phyloP scores from a whole-genome alignment of 352 stramenopile species.

The Pythium myriotylum region DNA sequence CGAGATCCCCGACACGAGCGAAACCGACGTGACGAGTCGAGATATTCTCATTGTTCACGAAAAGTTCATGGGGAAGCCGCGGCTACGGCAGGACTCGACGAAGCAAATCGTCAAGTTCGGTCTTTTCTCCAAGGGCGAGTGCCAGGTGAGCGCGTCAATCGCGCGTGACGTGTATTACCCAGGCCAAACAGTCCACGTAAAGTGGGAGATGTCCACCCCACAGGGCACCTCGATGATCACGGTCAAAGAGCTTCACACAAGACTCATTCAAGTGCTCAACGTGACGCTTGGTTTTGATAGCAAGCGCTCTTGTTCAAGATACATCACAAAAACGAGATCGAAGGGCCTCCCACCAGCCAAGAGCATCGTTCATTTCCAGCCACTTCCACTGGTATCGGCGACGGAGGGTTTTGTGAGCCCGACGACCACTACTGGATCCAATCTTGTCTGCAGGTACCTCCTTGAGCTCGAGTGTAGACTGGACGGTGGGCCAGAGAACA shows the following conservation, averaged over 20 bases:
- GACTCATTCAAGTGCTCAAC: constrained; percentile 52
- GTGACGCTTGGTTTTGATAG: constrained; percentile 36
- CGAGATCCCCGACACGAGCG: constrained; percentile 22
- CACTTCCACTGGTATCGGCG: constrained; percentile 38
- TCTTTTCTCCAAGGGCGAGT: constrained; percentile 58
- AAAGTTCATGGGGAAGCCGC: constrained; percentile 25
- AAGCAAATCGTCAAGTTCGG: constrained; percentile 47
- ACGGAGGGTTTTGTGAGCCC: constrained; percentile 39
- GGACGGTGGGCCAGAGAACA: constrained; percentile 11
- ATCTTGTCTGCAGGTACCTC: constrained; percentile 24
- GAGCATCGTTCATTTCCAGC: constrained; percentile 47
- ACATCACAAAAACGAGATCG: constrained; percentile 45
- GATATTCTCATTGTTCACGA: constrained; percentile 34
- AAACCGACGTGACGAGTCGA: constrained; percentile 15
- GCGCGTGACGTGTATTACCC: constrained; percentile 71
- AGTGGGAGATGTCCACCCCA: constrained; percentile 54
- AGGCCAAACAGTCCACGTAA: constrained; percentile 56
- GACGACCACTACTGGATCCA: constrained; percentile 22
- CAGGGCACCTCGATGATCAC: constrained; percentile 44
- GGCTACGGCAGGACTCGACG: constrained; percentile 21
- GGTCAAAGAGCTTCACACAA: constrained; percentile 44
- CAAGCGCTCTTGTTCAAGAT: constrained; percentile 38
- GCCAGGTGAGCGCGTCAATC: constrained; percentile 53
- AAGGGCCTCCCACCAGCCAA: constrained; percentile 42
- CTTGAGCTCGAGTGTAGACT: constrained; percentile 27